Evolutionary conservation across 2,329 filamentous ascomycete genomes (phyloP).

Genomic region (Aspergillus ruber): DNA sequence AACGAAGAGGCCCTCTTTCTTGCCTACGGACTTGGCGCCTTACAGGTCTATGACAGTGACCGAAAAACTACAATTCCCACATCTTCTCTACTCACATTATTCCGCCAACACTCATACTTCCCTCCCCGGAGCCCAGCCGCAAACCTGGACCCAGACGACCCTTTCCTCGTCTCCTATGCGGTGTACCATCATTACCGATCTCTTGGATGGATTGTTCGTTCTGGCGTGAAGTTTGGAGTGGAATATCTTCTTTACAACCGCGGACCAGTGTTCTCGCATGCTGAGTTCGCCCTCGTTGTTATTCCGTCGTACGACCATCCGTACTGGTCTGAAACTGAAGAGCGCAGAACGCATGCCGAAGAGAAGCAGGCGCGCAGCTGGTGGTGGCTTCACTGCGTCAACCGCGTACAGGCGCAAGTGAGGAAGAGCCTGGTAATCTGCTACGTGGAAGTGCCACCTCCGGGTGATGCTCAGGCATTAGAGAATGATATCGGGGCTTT

Average conservation of each 20-base stretch:
- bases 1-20: constrained; percentile 91
- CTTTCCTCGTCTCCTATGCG: constrained; percentile 78
- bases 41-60: constrained; percentile 50
- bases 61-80: constrained; percentile 42
- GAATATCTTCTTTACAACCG: constrained; percentile 93
- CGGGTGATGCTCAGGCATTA: constrained; percentile 32
- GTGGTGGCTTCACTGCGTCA: constrained; percentile 70
- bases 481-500: constrained; percentile 55
- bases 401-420: constrained; percentile 82
- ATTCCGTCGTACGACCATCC: constrained; percentile 72
- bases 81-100: constrained; percentile 57
- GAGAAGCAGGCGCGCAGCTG: constrained; percentile 38
- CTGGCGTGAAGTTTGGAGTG: constrained; percentile 88
- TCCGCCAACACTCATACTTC: constrained; percentile 64
- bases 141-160: constrained; percentile 64
- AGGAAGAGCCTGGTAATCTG: constrained; percentile 82
- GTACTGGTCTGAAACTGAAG: constrained; percentile 57
- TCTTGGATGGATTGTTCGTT: constrained; percentile 86
- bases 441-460: constrained; percentile 84
- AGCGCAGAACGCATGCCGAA: constrained; percentile 47
- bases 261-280: constrained; percentile 89
- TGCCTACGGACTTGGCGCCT: constrained; percentile 67
- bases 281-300: constrained; percentile 82
- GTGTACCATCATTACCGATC: constrained; percentile 96
- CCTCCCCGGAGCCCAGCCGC: constrained; percentile 46